Base-by-base conservation (phyloP, 176 grass and related monocot species). In the Lolium multiflorum region DNA sequence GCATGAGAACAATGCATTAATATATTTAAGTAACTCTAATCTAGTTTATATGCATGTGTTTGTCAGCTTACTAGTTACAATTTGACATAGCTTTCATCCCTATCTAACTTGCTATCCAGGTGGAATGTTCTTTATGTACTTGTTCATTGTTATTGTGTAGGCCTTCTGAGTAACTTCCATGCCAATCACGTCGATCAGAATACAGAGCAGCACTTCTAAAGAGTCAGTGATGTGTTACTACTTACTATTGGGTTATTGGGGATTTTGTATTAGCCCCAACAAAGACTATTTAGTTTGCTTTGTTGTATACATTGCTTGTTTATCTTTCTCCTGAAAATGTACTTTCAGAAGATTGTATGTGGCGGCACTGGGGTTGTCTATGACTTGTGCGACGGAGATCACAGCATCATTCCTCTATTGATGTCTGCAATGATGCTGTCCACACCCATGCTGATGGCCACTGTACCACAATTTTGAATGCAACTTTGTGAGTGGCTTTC, bases 241-340 rank as follows among this genome's bases (percentile, higher is more conserved):
- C 66, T 39, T 41, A 68, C 65, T 68, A 82, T 14, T 91, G 91
- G 91, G 89, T 93, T 67, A 97, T 93, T 67, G 84, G 92, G 6
- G 92, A 95, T 60, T 91, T 92, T 16, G 69, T 91, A 74, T 90
- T 97, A 80, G 21, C 95, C 59, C 93, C 91, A 62, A 88, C 91
- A 18, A 90, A 90, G 87, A 93, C 91, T 89, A 76, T 41, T 46
- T 26, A 39, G 11, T 14, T 54, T 46, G 15, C 0, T 18, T 35
- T 73, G 31, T 66, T 11, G 4, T 79, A 25, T 84, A 7, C 31
- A 1, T 16, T 51, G 20, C 60, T 61, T 28, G 6, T 17, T 74
- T 51, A 7, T 74, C 11, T 43, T 80, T 78, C 74, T 5, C 5
- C 28, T 58, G 37, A 63, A 35, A n/a, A 74, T 31, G 9, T 9